phyloP scores from a whole-genome alignment of 352 stramenopile genomes.

The Thraustochytrium striatum region DNA sequence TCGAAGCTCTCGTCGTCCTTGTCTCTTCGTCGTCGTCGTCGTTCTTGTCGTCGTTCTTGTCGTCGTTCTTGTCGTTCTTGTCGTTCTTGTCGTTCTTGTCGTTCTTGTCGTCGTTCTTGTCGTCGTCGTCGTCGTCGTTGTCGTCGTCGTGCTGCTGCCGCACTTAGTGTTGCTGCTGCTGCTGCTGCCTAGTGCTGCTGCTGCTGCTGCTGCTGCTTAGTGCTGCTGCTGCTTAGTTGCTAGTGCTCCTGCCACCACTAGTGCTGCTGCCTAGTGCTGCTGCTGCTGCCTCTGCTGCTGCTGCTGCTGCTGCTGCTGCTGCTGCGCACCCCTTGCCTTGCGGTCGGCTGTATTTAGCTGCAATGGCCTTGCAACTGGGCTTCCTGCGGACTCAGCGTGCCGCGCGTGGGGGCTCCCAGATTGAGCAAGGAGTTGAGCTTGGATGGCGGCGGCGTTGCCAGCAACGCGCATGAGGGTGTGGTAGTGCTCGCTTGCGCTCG shows the following conservation, averaged over 20 bases:
- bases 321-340: conserved; percentile 36
- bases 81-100: not conserved
- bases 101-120: not conserved
- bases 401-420: not conserved
- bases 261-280: not conserved
- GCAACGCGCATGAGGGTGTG: too few species aligned
- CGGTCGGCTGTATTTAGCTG: not conserved
- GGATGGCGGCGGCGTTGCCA: too few species aligned
- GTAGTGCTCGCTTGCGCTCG: too few species aligned
- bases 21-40: not conserved
- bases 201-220: not conserved
- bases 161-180: not conserved
- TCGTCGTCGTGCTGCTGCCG: not conserved
- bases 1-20: not conserved
- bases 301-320: not conserved
- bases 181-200: not conserved
- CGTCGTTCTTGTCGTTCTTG: not conserved
- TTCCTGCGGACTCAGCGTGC: not conserved
- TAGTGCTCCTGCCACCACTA: not conserved
- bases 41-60: not conserved
- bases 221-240: not conserved
- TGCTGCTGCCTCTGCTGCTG: not conserved
- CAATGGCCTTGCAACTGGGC: not conserved
- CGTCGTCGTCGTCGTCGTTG: not conserved
- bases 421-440: not conserved